Evolutionary conservation across 306 rosid genomes (phyloP).

Genomic region (Cucurbita maxima): DNA sequence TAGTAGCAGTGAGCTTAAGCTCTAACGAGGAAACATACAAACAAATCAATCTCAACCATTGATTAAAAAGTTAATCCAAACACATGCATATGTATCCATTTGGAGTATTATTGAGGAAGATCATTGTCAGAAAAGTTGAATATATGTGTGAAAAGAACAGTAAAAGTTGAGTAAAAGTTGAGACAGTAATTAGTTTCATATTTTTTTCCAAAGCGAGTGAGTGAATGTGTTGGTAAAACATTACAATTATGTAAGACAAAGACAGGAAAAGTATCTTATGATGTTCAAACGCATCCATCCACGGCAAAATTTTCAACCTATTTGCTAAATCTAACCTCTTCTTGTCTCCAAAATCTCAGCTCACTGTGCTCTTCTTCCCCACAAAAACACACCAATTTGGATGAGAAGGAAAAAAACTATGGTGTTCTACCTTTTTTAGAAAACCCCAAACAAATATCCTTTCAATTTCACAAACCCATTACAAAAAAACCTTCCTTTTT

Average conservation of each 20-base stretch:
- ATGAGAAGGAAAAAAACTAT: not conserved
- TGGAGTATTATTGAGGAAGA: not conserved
- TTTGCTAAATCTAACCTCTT: not conserved
- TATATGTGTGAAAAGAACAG: not conserved
- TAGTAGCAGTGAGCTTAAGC: too few relatives aligned
- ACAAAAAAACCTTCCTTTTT: not conserved
- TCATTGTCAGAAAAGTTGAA: not conserved
- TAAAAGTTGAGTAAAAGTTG: slow-evolving; percentile 2
- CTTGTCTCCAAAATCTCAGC: slow-evolving; percentile 3
- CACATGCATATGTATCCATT: too few relatives aligned
- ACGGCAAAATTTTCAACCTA: not conserved
- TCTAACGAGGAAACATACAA: too few relatives aligned
- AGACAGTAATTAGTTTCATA: not conserved
- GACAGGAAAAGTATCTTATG: not conserved
- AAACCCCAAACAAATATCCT: slow-evolving; percentile 8
- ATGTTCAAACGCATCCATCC: not conserved
- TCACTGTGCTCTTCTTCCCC: not conserved
- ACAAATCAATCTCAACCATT: too few relatives aligned
- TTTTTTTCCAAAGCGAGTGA: not conserved
- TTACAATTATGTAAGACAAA: not conserved
- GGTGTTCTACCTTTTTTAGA: slow-evolving; percentile 8
- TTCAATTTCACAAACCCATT: not conserved
- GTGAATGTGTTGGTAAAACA: not conserved
- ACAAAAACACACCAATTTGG: not conserved
- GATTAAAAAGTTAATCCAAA: not conserved